These are phyloP conservation scores for Lactarius quietus DNA, from an alignment of 768 basidiomycete species.

Conservation along the genomic window DNA sequence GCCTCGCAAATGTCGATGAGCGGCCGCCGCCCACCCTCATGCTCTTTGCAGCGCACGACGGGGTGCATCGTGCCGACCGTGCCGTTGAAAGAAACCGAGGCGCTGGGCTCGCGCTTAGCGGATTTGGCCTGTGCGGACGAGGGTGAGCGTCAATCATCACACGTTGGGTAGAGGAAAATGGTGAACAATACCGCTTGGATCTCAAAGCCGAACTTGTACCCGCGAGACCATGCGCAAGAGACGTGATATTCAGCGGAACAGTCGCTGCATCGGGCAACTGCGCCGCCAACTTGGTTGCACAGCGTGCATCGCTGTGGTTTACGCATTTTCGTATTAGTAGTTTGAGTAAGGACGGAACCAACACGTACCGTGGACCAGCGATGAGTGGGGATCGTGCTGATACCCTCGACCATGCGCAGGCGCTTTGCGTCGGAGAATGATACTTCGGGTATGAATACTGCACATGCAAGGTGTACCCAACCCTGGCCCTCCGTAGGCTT, in stretches of 20 bases:
- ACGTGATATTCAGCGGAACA: slow-evolving; percentile 80
- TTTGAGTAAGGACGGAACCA: slow-evolving; percentile 4
- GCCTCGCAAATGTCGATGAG: slow-evolving; percentile 84
- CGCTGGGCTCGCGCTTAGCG: slow-evolving; percentile 63
- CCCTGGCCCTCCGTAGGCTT: slow-evolving; percentile 93
- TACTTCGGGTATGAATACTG: slow-evolving; percentile 84
- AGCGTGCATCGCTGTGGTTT: slow-evolving; percentile 64
- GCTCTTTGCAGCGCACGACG: slow-evolving; percentile 26
- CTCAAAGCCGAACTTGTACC: slow-evolving; percentile 90
- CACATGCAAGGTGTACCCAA: slow-evolving; percentile 90
- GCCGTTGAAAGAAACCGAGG: slow-evolving; percentile 68
- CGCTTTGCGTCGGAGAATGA: slow-evolving; percentile 70
- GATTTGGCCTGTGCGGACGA: slow-evolving; percentile 65
- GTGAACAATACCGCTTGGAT: slow-evolving; percentile 65
- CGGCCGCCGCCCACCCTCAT: slow-evolving; percentile 44
- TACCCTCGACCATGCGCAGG: slow-evolving; percentile 80
- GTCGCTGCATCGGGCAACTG: slow-evolving; percentile 79
- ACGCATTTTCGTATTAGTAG: slow-evolving; percentile 19
- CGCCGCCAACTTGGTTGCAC: slow-evolving; percentile 70
- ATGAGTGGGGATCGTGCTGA: slow-evolving; percentile 65
- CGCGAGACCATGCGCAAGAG: slow-evolving; percentile 85
- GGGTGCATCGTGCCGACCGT: slow-evolving; percentile 33
- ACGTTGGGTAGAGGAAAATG: neutral
- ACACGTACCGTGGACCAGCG: slow-evolving; percentile 71
- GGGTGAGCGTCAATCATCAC: neutral